Base-by-base conservation (phyloP, 116 monocot genomes). In the Phalaenopsis hybrid region DNA sequence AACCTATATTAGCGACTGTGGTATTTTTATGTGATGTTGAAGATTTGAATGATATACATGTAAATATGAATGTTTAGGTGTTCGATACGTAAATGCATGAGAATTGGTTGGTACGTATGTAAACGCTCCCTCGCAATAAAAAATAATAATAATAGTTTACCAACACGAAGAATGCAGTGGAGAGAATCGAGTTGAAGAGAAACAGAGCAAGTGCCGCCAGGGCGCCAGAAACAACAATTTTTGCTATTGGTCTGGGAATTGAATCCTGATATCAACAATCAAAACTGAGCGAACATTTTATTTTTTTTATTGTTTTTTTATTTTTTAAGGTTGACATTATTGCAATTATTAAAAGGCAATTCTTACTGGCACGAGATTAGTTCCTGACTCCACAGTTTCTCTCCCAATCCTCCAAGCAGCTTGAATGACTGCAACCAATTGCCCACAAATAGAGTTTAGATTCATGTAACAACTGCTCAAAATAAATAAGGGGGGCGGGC, bases 111-210 rank as follows among this genome's bases (percentile, higher is more conserved):
- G 37, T 37, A 37, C 37, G 37, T 37, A 37, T 37, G 37, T 37
- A 37, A 37, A 37, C 2, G 37, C 37, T 37, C 37, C 1, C 37
- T 37, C 37, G n/a, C 37, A 57, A 31, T 34, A 10, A 63, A 52
- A 5, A 28, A 13, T 34, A 41, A n/a, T 34, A 65, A 4, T 2
- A 31, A 12, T 10, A 25, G 17, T 87, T 23, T 91, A 95, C 98
- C 95, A 93, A 61, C 44, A 89, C 93, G 82, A 99, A 99, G 52
- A 99, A 92, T 44, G 88, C 92, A 25, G 93, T 99, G 37, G 98
- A 99, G 25, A 99, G 68, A 37, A 99, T 74, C 8, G 98, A 91
- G 63, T 99, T 99, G 6, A 99, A 87, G 2, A 95, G 86, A 82
- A 99, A 89, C 85, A 99, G 83, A 51, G 86, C 78, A 63, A 89